A percentile compares a stretch with the other conserved stretches of the same genome.
Conservation (phyloP, 306 rosid species). For the Vicia villosa region DNA sequence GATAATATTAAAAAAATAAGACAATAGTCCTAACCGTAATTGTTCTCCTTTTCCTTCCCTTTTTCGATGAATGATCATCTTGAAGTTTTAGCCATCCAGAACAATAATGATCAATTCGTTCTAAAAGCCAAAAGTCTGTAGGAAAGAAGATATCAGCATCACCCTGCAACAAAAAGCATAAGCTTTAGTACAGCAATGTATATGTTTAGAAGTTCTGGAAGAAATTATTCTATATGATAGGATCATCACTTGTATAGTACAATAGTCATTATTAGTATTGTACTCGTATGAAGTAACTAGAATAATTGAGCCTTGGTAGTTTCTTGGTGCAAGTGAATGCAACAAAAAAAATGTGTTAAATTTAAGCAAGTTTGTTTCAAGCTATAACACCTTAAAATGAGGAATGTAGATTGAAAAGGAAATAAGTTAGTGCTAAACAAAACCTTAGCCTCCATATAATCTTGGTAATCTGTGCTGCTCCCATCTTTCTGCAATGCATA, state of each 20-base stretch:
- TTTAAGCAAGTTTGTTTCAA: constrained; percentile 30
- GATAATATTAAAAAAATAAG: constrained; percentile 9
- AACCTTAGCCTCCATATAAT: constrained; percentile 89
- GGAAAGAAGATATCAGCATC: constrained; percentile 96
- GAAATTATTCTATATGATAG: constrained; percentile 10
- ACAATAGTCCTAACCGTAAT: constrained; percentile 58
- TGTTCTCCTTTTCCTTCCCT: constrained; percentile 88
- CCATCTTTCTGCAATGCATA: constrained; percentile 78
- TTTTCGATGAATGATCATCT: constrained; percentile 54
- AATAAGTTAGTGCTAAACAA: constrained; percentile 19
- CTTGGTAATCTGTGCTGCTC: constrained; percentile 68
- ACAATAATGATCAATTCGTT: constrained; percentile 84
- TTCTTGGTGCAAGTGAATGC: constrained; percentile 6
- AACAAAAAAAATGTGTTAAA: constrained; percentile 10
- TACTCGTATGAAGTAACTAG: constrained; percentile 6
- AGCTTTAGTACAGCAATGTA: constrained; percentile 4
- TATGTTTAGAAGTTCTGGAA: constrained; percentile 21
- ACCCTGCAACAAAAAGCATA: constrained; percentile 60
- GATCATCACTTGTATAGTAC: neutral
- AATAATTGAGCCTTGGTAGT: constrained; percentile 4
- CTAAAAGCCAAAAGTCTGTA: constrained; percentile 88
- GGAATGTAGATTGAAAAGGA: constrained; percentile 20
- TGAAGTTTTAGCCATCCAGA: constrained; percentile 75
- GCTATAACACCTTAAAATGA: constrained; percentile 1
- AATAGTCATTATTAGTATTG: neutral